Base-by-base conservation (phyloP, 129 eudicot genomes). In the Artemisia argyi region DNA sequence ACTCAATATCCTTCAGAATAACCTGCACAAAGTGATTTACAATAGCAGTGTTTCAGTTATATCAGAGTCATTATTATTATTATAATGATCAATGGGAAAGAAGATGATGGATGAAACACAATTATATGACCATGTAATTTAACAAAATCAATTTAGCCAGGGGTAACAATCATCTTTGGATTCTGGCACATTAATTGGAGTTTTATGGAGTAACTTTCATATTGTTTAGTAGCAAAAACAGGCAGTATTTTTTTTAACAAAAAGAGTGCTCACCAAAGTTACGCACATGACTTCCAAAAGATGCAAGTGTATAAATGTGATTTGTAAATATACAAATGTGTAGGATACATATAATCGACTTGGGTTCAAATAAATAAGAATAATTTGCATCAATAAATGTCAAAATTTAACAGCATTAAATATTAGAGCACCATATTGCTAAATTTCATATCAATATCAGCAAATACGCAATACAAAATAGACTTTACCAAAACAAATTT, bases 1-100 rank as follows among this genome's bases (percentile, higher is more conserved):
- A 5, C 28, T 14, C 15, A 61, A 61, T 61, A 6, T 26, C n/a
- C 32, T 61, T 19, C 46, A 28, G 15, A 26, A 60, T 22, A 14
- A 61, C 66, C 46, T 26, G 66, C 66, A 61, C 4, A 61, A 61
- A 61, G 7, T 7, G 66, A 61, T 12, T 61, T 35, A 35, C 44
- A 35, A 35, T 35, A 6, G 46, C 65, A 26, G 42, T 59, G 13
- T 19, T 19, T 60, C 44, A 60, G 13, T 59, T 58, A 20, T 19
- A 58, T 14, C 16, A 20, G 1, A 22, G 35, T 24, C 65, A 59
- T 59, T 10, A 22, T 19, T 24, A 59, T 59, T 10, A 22, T 19
- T 24, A 32, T 17, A 59, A 10, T 59, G 35, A 6, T 60, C 65
- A 22, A 11, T 4, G 19, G 15, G 30, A 61, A 28, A 26, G 0